Conservation (phyloP, 2,329 filamentous ascomycete genomes). For the Ceratocystis cacaofunesta region DNA sequence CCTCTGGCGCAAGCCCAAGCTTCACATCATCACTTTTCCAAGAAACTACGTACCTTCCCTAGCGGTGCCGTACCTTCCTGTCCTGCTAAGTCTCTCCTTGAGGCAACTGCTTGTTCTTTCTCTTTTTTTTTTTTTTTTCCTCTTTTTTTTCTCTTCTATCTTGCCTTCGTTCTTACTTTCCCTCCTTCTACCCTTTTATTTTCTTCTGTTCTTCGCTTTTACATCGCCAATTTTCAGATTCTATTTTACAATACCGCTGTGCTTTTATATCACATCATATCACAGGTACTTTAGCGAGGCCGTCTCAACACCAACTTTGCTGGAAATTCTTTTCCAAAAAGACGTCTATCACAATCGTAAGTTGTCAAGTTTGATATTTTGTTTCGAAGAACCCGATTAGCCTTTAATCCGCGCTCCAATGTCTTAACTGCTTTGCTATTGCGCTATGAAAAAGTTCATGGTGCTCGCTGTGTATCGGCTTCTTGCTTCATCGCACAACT, state of each 20-base stretch:
- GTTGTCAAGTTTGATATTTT: not conserved
- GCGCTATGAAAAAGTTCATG: not conserved
- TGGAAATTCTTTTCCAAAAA: not conserved
- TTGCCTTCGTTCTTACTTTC: not conserved
- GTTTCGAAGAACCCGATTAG: not conserved
- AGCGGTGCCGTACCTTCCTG: not conserved
- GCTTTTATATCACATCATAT: no score
- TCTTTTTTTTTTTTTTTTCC: not conserved
- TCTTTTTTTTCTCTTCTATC: not conserved
- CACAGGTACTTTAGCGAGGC: not conserved
- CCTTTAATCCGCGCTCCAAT: not conserved
- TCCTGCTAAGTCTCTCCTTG: not conserved
- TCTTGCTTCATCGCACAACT: not conserved
- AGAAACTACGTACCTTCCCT: not conserved
- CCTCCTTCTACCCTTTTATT: not conserved
- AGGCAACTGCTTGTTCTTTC: not conserved
- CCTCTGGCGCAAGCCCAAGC: slow-evolving; percentile 2
- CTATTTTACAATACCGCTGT: no score
- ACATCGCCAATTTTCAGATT: no score
- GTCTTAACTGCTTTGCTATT: not conserved
- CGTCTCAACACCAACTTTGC: not conserved
- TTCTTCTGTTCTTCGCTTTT: not conserved
- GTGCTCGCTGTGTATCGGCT: not conserved
- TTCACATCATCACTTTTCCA: not conserved
- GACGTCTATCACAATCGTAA: not conserved